Evolutionary conservation across 768 basidiomycete genomes (phyloP), one percentile per base, ranked within the genome.

Genomic region (Collybiopsis luxurians): DNA sequence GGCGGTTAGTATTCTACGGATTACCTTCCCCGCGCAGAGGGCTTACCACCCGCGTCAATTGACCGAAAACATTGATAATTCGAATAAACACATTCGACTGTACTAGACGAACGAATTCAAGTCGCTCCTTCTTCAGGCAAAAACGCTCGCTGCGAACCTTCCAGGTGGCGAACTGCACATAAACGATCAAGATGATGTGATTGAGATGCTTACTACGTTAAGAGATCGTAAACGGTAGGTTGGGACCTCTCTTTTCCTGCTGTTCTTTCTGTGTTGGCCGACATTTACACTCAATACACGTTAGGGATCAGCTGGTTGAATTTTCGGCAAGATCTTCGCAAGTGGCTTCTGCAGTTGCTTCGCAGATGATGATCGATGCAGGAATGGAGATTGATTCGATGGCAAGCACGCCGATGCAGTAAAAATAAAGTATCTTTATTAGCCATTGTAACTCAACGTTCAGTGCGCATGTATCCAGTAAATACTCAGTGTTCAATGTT

Each of bases 311-410:
- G 17, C 36, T 51, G 27, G 12, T 51, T 7, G 50, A 51, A 15
- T 39, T 51, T 17, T 36, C 50, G 31, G 36, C 50, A 12, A 51
- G 23, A 34, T 51, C 50, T 7, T 40, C 74, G 13, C 73, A 71
- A 53, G 73, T 74, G 19, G 63, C 79, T 21, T 65, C 64, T 13
- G 71, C 77, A 28, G 68, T 71, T 7, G 61, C 67, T 3, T 34
- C 63, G 24, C 63, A 61, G 13, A 58, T 59, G 2, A 61, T 59
- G 21, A 51, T 12, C 12, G 71, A 75, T 23, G 44, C 63, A 4
- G 78, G 75, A 59, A 87, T 88, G 80, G 88, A 89, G 61, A 69
- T 90, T 38, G 88, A 90, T 64, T 90, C 88, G 13, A 85, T 83
- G 56, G 88, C 88, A 26, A 89, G 88, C 3, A 90, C 88, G 3